A percentile compares a stretch with the other conserved stretches of the same genome.
Conservation (phyloP, 257 asterid genomes). For the Ehretia macrophylla region DNA sequence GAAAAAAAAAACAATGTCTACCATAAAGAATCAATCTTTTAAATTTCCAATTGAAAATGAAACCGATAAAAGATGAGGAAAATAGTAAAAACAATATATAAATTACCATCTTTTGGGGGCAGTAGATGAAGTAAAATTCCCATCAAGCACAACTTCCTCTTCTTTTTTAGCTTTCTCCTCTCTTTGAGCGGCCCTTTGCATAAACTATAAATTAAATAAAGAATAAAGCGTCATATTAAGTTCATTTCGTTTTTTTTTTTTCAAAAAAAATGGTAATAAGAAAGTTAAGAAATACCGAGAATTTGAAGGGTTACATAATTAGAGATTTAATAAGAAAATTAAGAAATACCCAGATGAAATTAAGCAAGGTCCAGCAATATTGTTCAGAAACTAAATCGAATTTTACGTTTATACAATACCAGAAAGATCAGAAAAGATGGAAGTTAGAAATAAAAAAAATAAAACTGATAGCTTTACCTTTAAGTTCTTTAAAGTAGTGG, state of each 20-base stretch:
- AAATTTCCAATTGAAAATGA: background rate
- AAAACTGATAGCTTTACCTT: conserved; percentile 54
- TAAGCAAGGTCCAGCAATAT: conserved; percentile 2
- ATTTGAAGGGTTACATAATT: background rate
- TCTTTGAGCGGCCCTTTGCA: conserved; percentile 80
- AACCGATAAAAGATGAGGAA: too few species aligned
- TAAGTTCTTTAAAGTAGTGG: conserved; percentile 76
- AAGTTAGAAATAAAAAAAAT: background rate
- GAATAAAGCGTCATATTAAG: conserved; percentile 1
- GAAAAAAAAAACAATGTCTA: too few species aligned
- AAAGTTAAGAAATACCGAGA: conserved; percentile 11
- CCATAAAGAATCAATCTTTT: too few species aligned
- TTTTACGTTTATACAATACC: background rate
- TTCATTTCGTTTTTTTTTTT: background rate
- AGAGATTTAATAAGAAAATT: background rate
- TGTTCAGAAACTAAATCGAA: background rate
- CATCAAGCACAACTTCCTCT: conserved; percentile 46
- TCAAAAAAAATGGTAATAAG: too few species aligned
- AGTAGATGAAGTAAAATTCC: conserved; percentile 44
- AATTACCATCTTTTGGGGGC: conserved; percentile 64
- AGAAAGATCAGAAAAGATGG: too few species aligned
- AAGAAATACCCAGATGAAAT: conserved; percentile 6
- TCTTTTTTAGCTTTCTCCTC: conserved; percentile 50
- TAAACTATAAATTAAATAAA: conserved; percentile 49
- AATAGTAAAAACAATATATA: background rate